Evolutionary conservation across 2,329 filamentous ascomycete genomes (phyloP).

Genomic region (Myriosclerotinia duriaeana): DNA sequence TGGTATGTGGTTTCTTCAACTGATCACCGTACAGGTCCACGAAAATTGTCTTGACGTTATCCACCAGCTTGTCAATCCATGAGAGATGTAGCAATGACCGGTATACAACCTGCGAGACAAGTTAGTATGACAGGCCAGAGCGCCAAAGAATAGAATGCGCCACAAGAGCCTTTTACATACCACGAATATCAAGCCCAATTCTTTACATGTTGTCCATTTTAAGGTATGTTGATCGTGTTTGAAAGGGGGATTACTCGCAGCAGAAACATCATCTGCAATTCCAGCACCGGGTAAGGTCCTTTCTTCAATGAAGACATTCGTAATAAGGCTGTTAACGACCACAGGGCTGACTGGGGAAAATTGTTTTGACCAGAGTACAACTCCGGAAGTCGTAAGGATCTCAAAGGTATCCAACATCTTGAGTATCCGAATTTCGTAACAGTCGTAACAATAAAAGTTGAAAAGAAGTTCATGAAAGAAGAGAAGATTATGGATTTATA

Average conservation of each 20-base stretch:
- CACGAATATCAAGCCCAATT: constrained; percentile 92
- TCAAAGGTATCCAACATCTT: constrained; percentile 94
- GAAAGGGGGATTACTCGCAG: constrained; percentile 70
- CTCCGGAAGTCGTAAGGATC: constrained; percentile 90
- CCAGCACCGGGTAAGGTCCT: constrained; percentile 61
- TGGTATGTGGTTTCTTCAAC: constrained; percentile 76
- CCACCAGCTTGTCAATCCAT: constrained; percentile 95
- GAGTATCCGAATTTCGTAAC: constrained; percentile 3
- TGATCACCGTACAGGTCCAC: constrained; percentile 86
- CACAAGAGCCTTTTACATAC: constrained; percentile 48
- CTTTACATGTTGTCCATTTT: constrained; percentile 91
- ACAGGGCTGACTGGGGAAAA: constrained; percentile 78
- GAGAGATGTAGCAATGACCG: constrained; percentile 91
- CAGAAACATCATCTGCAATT: constrained; percentile 59
- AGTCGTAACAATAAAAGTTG: background rate
- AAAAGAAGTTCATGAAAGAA: constrained; percentile 17
- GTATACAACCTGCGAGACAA: constrained; percentile 74
- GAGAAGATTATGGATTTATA: background rate
- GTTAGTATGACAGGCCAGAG: constrained; percentile 12
- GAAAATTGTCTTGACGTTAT: constrained; percentile 92
- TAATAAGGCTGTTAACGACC: constrained; percentile 91
- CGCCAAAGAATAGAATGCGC: background rate
- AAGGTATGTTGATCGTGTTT: constrained; percentile 91
- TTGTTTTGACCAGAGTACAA: constrained; percentile 92
- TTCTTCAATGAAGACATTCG: constrained; percentile 97